phyloP scores from a whole-genome alignment of 1,284 basidiomycete genomes.

The Microbotryomycetes sp. region DNA sequence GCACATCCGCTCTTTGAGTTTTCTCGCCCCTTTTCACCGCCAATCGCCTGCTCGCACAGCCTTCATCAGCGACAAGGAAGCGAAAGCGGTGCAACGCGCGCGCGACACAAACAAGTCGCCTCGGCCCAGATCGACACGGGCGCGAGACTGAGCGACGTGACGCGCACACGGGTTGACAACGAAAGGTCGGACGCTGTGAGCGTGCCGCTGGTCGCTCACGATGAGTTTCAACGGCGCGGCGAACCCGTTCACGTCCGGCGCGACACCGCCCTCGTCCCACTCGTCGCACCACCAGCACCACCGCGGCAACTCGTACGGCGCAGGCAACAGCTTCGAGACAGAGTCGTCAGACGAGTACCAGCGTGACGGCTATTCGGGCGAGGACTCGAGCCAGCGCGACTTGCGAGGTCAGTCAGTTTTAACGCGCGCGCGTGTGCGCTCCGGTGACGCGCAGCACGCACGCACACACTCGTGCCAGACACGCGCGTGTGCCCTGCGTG shows the following conservation, averaged over 20 bases:
- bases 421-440: background rate
- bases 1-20: no score
- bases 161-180: no score
- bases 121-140: no score
- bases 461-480: background rate
- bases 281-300: background rate
- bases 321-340: constrained; percentile 7
- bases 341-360: constrained; percentile 23
- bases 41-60: no score
- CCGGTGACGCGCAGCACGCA: background rate
- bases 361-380: constrained; percentile 17
- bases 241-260: background rate
- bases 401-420: background rate
- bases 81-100: no score
- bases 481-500: no score
- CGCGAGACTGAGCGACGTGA: no score
- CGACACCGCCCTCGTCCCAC: background rate
- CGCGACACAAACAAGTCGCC: no score
- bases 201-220: background rate
- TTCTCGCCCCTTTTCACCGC: no score
- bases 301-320: background rate
- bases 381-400: constrained; percentile 5
- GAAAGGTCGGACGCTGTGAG: no score
- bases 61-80: no score
- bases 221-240: background rate